These are phyloP conservation scores for Clarireedia sp. DNA, from an alignment of 2,329 filamentous ascomycete genomes.

Conservation along the genomic window DNA sequence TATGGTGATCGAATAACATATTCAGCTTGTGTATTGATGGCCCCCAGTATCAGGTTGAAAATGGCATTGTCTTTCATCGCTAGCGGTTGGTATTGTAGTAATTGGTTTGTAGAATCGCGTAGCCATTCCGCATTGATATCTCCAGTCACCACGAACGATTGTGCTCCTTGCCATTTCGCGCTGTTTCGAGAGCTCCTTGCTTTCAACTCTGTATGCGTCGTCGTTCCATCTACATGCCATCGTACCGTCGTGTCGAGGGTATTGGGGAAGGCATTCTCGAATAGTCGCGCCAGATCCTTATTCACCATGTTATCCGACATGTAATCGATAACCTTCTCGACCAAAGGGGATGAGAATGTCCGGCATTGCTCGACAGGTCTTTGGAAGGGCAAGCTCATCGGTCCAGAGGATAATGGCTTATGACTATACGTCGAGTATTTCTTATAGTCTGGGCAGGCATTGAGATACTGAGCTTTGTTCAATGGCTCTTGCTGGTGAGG, in stretches of 20 bases:
- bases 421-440: constrained; percentile 39
- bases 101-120: constrained; percentile 86
- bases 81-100: constrained; percentile 80
- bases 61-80: constrained; percentile 75
- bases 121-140: constrained; percentile 93
- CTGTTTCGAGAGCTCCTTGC: constrained; percentile 37
- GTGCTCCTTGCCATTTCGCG: constrained; percentile 70
- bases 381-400: constrained; percentile 75
- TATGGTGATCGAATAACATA: constrained; percentile 93
- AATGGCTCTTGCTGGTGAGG: constrained; percentile 3
- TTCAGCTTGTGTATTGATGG: constrained; percentile 92
- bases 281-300: constrained; percentile 81
- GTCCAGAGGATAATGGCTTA: constrained; percentile 70
- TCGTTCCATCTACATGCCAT: constrained; percentile 55
- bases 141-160: constrained; percentile 89
- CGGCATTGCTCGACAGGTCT: constrained; percentile 74
- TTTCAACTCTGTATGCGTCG: constrained; percentile 34
- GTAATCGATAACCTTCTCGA: constrained; percentile 81
- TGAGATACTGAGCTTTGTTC: constrained; percentile 12
- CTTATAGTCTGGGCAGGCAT: constrained; percentile 31
- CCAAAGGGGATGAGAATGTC: constrained; percentile 78
- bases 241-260: constrained; percentile 64
- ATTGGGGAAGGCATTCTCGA: constrained; percentile 90
- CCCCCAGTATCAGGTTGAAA: constrained; percentile 74
- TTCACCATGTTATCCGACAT: constrained; percentile 74